phyloP scores from a whole-genome alignment of 2,329 filamentous ascomycete species.

The Fusarium sp. region DNA sequence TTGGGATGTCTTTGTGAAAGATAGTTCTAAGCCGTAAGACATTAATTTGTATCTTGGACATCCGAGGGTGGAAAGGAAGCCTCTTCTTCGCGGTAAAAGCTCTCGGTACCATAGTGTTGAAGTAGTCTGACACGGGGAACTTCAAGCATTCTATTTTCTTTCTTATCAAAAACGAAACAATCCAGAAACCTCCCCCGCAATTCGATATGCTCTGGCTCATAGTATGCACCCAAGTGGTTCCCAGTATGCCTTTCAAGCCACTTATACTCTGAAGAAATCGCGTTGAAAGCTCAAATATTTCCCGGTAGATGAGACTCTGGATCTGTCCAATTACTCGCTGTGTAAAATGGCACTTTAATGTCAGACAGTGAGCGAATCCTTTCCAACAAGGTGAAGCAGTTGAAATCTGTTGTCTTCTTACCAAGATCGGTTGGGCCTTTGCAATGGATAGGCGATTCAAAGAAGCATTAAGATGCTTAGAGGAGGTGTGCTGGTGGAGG shows the following conservation, averaged over 20 bases:
- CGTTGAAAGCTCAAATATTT: not conserved
- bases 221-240: not conserved
- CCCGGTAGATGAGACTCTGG: not conserved
- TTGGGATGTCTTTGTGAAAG: not conserved
- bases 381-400: not conserved
- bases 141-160: not conserved
- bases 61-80: not conserved
- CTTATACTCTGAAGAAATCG: not conserved
- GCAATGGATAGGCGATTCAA: no score
- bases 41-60: not conserved
- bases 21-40: not conserved
- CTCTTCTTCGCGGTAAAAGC: not conserved
- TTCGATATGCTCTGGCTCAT: not conserved
- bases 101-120: not conserved
- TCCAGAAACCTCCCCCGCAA: not conserved
- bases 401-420: no score
- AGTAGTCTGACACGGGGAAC: not conserved
- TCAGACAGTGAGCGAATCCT: not conserved
- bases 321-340: not conserved
- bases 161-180: not conserved
- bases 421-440: no score
- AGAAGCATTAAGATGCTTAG: no score
- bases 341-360: not conserved
- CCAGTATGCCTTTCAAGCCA: not conserved
- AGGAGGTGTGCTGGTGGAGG: no score